These are phyloP conservation scores for Eucalyptus tenuipes DNA, from an alignment of 345 rosid genomes.

Conservation along the genomic window DNA sequence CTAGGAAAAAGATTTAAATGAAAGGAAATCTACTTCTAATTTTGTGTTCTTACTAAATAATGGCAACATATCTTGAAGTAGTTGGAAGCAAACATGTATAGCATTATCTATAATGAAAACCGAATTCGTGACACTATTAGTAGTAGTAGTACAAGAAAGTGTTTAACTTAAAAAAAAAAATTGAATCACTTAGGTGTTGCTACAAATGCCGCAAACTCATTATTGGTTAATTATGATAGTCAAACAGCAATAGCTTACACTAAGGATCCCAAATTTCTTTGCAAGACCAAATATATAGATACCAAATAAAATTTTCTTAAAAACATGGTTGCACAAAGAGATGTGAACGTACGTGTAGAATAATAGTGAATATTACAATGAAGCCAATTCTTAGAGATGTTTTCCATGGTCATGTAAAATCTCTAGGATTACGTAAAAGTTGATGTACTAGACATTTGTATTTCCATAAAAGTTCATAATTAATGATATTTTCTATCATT, in stretches of 20 bases:
- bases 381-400: neutral
- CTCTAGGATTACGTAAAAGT: neutral
- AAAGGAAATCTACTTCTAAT: too few relatives aligned
- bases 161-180: too few relatives aligned
- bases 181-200: too few relatives aligned
- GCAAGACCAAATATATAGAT: neutral
- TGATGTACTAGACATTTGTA: neutral
- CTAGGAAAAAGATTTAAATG: neutral
- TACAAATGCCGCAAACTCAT: fast-evolving
- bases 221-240: neutral
- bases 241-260: fast-evolving
- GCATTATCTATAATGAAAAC: neutral
- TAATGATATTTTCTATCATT: too few relatives aligned
- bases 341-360: fast-evolving
- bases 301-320: too few relatives aligned
- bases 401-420: neutral
- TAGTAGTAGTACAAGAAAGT: too few relatives aligned
- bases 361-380: too few relatives aligned
- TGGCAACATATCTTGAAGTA: neutral
- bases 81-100: too few relatives aligned
- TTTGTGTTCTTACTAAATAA: neutral
- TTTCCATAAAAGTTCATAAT: neutral
- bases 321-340: neutral
- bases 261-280: neutral
- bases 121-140: neutral